phyloP scores from a whole-genome alignment of 2,329 filamentous ascomycete species.

The Colletotrichum falcatum region DNA sequence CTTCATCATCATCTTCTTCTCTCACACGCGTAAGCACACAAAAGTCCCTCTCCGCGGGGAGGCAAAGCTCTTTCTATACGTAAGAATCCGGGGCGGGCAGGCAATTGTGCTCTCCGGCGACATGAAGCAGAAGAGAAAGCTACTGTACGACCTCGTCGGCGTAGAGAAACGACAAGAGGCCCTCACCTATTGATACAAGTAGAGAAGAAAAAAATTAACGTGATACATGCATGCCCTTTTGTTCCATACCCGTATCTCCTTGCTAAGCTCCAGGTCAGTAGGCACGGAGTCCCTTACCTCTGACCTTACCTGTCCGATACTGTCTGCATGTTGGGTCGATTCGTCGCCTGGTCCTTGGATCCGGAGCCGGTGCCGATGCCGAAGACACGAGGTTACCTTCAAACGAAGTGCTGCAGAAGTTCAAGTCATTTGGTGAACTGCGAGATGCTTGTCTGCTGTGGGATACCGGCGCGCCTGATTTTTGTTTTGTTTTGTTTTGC shows the following conservation, averaged over 20 bases:
- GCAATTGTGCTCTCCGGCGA: not conserved
- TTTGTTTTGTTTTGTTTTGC: not conserved
- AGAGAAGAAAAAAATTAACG: constrained; percentile 7
- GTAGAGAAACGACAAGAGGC: constrained; percentile 23
- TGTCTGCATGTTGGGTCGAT: constrained; percentile 21
- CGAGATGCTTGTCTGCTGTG: not conserved
- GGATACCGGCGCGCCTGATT: constrained; percentile 13
- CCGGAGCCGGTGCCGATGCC: not conserved
- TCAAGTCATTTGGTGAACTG: not conserved
- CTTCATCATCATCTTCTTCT: not conserved
- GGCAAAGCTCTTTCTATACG: constrained; percentile 1
- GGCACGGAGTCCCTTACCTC: constrained; percentile 63
- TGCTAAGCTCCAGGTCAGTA: constrained; percentile 49
- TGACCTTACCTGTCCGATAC: constrained; percentile 63
- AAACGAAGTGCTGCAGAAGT: constrained; percentile 21
- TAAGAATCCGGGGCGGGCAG: not conserved
- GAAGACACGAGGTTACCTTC: constrained; percentile 37
- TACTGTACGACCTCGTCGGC: constrained; percentile 15
- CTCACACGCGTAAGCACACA: not conserved
- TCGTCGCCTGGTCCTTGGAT: not conserved
- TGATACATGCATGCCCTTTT: constrained; percentile 37
- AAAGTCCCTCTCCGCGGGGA: not conserved
- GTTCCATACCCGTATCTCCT: constrained; percentile 24
- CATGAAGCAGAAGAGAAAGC: constrained; percentile 18
- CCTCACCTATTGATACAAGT: constrained; percentile 41